phyloP scores from a whole-genome alignment of 202 grass and related monocot species.

The Tripidium arundinaceum region DNA sequence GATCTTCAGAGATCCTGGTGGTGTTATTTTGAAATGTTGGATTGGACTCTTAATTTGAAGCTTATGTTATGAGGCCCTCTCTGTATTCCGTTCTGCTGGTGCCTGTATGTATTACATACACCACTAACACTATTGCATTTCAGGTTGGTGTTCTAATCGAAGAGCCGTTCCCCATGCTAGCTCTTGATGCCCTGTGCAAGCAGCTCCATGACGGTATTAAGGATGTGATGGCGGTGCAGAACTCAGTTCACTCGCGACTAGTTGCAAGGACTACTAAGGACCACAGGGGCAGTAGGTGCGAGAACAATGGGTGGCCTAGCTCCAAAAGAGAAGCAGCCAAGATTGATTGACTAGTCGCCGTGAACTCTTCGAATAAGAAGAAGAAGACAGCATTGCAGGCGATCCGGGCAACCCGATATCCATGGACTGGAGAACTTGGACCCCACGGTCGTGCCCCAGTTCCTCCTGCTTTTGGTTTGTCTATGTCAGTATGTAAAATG shows the following conservation, averaged over 20 bases:
- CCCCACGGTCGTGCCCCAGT: neutral
- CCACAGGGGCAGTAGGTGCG: neutral
- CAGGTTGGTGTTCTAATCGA: slow-evolving; percentile 98
- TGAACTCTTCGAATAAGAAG: neutral
- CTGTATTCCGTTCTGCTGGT: neutral
- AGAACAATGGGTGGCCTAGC: slow-evolving; percentile 48
- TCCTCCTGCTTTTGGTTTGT: neutral
- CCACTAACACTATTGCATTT: neutral
- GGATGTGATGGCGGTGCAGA: slow-evolving; percentile 57
- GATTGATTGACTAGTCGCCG: slow-evolving; percentile 23
- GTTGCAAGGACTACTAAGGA: slow-evolving; percentile 35
- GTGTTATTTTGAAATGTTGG: neutral
- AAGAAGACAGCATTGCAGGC: neutral
- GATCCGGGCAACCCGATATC: neutral
- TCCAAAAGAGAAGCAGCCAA: slow-evolving; percentile 44
- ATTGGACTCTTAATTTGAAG: neutral
- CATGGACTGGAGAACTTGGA: neutral
- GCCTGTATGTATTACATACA: neutral
- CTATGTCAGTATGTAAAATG: slow-evolving; percentile 3
- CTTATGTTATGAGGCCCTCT: neutral
- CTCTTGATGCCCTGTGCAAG: slow-evolving; percentile 64
- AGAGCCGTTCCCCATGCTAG: slow-evolving; percentile 88
- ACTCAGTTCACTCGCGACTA: slow-evolving; percentile 46
- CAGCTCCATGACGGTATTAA: slow-evolving; percentile 58
- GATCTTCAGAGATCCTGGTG: neutral